A percentile compares a stretch with the other conserved stretches of the same genome.
phyloP scores from a whole-genome alignment of 2,329 filamentous ascomycete species.

The Scytalidium sp. region DNA sequence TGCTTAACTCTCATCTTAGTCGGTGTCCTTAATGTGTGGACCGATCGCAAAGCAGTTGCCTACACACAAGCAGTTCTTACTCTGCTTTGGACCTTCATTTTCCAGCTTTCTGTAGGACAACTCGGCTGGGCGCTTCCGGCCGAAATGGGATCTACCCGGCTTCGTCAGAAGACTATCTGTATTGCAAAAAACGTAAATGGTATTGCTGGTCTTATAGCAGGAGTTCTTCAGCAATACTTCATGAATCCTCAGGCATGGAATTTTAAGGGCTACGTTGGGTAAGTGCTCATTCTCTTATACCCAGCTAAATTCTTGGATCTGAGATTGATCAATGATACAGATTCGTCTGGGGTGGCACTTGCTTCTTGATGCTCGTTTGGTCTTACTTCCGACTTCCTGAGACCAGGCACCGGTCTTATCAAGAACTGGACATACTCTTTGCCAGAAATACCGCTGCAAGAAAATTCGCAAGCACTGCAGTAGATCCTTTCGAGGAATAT shows the following conservation, averaged over 20 bases:
- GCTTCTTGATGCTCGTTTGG: slow-evolving; percentile 33
- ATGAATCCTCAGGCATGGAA: slow-evolving; percentile 44
- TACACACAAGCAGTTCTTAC: slow-evolving; percentile 23
- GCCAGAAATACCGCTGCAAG: slow-evolving; percentile 25
- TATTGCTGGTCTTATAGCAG: slow-evolving; percentile 26
- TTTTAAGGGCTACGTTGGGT: slow-evolving; percentile 43
- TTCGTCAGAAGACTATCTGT: slow-evolving; percentile 28
- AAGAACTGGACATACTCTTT: slow-evolving; percentile 43
- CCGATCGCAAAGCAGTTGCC: slow-evolving; percentile 9
- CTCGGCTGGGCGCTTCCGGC: slow-evolving; percentile 32
- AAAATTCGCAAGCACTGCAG: slow-evolving; percentile 15
- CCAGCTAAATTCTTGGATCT: slow-evolving; percentile 26
- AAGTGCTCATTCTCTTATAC: slow-evolving; percentile 7
- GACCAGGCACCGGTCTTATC: slow-evolving; percentile 37
- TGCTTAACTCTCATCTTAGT: slow-evolving; percentile 43
- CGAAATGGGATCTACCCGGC: slow-evolving; percentile 31
- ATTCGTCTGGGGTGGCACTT: slow-evolving; percentile 36
- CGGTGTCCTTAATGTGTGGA: slow-evolving; percentile 28
- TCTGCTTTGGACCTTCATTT: slow-evolving; percentile 21
- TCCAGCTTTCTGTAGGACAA: slow-evolving; percentile 36
- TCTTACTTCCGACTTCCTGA: slow-evolving; percentile 37
- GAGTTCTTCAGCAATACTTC: slow-evolving; percentile 32
- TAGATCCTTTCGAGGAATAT: slow-evolving; percentile 16
- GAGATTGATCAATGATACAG: slow-evolving; percentile 19
- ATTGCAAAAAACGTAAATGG: slow-evolving; percentile 33